Percentiles rank a stretch among this genome's conserved stretches.
Conservation (phyloP, 2,329 filamentous ascomycete species). For the Myriosclerotinia curreyana region DNA sequence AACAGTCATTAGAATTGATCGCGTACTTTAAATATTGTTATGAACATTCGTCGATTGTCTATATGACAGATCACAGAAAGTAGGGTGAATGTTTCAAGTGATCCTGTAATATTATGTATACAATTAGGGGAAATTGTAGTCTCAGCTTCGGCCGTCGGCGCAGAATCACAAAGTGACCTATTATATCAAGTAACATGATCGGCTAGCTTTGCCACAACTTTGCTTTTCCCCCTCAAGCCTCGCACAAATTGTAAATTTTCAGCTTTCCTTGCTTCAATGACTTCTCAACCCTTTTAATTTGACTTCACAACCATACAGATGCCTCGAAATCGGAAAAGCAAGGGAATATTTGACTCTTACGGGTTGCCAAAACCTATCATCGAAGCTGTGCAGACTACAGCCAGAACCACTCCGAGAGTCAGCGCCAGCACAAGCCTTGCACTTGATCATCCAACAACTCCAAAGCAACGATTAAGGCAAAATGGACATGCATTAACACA, state of each 20-base stretch:
- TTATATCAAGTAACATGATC: conserved; percentile 5
- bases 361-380: conserved; percentile 10
- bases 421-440: not conserved
- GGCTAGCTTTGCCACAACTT: conserved; percentile 9
- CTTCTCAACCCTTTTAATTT: not conserved
- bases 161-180: conserved; percentile 7
- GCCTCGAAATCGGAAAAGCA: not conserved
- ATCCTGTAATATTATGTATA: not conserved
- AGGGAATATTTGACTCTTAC: conserved; percentile 1
- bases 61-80: too few relatives aligned
- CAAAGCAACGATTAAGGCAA: not conserved
- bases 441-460: not conserved
- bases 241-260: conserved; percentile 10
- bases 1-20: too few relatives aligned
- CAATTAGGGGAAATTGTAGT: conserved; percentile 1
- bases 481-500: not conserved
- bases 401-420: not conserved
- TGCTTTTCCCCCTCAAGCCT: conserved; percentile 15
- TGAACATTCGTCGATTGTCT: too few relatives aligned
- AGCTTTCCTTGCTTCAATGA: conserved; percentile 12
- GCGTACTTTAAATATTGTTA: too few relatives aligned
- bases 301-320: not conserved
- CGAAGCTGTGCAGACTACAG: not conserved
- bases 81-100: not conserved
- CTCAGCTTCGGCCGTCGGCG: not conserved